phyloP scores from a whole-genome alignment of 1,139 yeast genomes.

The Debaryomycetaceae sp. region DNA sequence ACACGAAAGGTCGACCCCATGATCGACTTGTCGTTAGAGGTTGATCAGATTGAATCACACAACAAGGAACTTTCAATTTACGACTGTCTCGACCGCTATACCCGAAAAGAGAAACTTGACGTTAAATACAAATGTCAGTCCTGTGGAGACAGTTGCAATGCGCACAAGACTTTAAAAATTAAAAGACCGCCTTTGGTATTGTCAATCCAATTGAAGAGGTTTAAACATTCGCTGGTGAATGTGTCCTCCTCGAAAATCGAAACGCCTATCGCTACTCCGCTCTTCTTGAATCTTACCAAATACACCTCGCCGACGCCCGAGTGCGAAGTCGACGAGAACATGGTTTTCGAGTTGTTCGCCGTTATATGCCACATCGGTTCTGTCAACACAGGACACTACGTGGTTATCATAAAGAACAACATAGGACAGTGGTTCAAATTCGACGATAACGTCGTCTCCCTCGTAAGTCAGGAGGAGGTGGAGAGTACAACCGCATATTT shows the following conservation, averaged over 20 bases:
- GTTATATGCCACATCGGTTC: constrained; percentile 87
- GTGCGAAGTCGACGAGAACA: constrained; percentile 15
- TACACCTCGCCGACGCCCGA: constrained; percentile 37
- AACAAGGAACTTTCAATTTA: constrained; percentile 33
- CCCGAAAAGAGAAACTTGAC: constrained; percentile 73
- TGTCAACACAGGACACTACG: constrained; percentile 92
- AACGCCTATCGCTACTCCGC: constrained; percentile 67
- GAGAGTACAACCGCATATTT: constrained; percentile 71
- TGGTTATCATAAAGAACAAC: constrained; percentile 69
- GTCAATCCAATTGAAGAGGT: constrained; percentile 81
- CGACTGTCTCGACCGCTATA: constrained; percentile 73
- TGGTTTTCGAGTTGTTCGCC: constrained; percentile 77
- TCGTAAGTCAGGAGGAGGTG: constrained; percentile 63
- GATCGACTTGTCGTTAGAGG: constrained; percentile 82
- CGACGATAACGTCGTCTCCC: constrained; percentile 84
- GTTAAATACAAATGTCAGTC: constrained; percentile 64
- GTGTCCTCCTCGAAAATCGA: constrained; percentile 73
- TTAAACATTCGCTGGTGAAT: constrained; percentile 62
- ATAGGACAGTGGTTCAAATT: constrained; percentile 83
- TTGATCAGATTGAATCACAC: constrained; percentile 32
- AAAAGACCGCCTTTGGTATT: constrained; percentile 72
- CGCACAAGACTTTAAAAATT: constrained; percentile 66
- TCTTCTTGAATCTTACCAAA: constrained; percentile 63
- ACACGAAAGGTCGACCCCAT: constrained; percentile 82
- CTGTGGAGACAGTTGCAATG: constrained; percentile 61